Evolutionary conservation across 1,284 basidiomycete genomes (phyloP), one percentile per base, ranked within the genome.

Genomic region (Cutaneotrichosporon dermatis): DNA sequence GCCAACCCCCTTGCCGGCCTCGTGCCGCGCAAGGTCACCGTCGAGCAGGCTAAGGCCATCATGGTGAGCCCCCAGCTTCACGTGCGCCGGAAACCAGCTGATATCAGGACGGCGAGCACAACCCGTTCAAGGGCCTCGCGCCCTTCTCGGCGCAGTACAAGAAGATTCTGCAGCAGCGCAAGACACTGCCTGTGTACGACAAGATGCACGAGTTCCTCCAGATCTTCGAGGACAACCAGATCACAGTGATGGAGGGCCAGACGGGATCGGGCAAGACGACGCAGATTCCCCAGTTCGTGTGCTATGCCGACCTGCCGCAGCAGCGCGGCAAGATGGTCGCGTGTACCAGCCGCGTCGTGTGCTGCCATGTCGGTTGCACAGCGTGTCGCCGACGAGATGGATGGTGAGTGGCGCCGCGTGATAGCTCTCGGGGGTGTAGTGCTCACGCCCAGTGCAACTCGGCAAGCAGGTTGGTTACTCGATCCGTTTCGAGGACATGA

Each of bases 401-500:
- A 97, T 76, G 89, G 88, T 90, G 65, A 68, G 87, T 79, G 16
- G 37, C 34, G 25, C 25, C 25, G 25, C 25, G 25, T 25, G 25
- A 3, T 25, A 3, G 25, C 25, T 25, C 25, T 25, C 25, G 2
- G 25, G 25, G 25, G 25, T 25, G 25, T 25, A 25, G 10, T 15
- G 39, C 12, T 52, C 54, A 63, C 55, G 46, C 41, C 51, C 66
- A 92, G 91, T 98, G 11, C 83, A 87, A 77, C 86, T 97, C 9
- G 92, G 92, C 56, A 88, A 90, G 75, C 87, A 97, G 69, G 95
- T 99, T 65, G 96, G 96, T 65, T 99, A 99, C 79, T 92, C 91
- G 4, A 98, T 98, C 72, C 92, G 96, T 75, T 99, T 99, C 79
- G 95, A 99, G 78, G 95, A 99, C 75, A 92, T 93, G 87, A 97